Base-by-base conservation (phyloP, 495 filamentous ascomycete genomes). In the Lasiosphaeria ovina region DNA sequence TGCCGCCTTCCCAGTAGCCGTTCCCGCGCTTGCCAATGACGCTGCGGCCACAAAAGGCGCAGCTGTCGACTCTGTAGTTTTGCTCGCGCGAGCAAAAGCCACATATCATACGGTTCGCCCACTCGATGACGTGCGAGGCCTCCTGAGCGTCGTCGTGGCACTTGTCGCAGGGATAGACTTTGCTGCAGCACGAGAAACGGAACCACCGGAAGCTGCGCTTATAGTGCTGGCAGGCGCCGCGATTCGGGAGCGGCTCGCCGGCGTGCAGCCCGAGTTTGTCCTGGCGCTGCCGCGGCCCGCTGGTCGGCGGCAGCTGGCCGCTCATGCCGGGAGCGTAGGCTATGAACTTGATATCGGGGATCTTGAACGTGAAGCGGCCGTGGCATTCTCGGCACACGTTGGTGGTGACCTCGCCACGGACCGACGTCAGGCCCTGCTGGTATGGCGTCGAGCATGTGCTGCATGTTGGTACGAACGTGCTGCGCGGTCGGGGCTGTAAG, bases 1-100 rank as follows among this genome's bases (percentile, higher is more conserved):
- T 92, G 2, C 92, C 92, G 14, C 92, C 92, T 75, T 97, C 92
- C 92, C 92, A 96, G 70, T 90, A 97, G 7, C 91, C 92, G 58
- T 77, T 85, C 0, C 89, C 88, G 36, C 66, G 62, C 53, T 70
- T 69, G 5, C 89, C 86, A n/a, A 91, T 78, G 1, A 96, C 80
- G 24, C 76, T 79, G n/a, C 86, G 75, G 62, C 85, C 88, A 69
- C 92, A 97, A 53, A 92, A 84, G 0, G 77, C 81, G 65, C 92
- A 97, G 53, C 88, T 87, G 66, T 95, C 90, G 0, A 88, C 87
- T 42, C 85, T 75, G 71, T 89, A 96, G 58, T 87, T 87, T 79
- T 94, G 90, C 76, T 96, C 92, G 54, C 92, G 75, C 12, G 86
- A 90, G 68, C 90, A 93, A 71, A 80, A 89, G 31, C 89, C 89